Evolutionary conservation across 1,139 yeast genomes (phyloP).

Genomic region (Suhomyces yuchorum): DNA sequence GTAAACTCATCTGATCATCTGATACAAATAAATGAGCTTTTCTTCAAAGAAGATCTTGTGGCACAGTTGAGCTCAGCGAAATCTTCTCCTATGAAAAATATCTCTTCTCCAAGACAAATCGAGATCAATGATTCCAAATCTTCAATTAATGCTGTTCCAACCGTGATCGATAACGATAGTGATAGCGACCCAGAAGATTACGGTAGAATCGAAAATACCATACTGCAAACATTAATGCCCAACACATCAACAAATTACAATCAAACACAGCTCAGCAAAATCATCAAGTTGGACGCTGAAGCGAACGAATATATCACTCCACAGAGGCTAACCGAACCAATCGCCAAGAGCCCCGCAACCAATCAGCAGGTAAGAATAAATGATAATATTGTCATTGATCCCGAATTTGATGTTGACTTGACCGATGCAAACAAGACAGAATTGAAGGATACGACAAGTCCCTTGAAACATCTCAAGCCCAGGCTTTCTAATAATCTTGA

Average conservation of each 20-base stretch:
- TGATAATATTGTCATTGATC: constrained; percentile 17
- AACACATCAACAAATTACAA: constrained; percentile 17
- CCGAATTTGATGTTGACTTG: constrained; percentile 11
- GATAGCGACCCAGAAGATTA: constrained; percentile 30
- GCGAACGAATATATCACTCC: constrained; percentile 37
- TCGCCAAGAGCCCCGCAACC: constrained; percentile 43
- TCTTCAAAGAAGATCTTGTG: constrained; percentile 30
- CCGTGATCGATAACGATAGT: constrained; percentile 29
- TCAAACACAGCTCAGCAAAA: constrained; percentile 27
- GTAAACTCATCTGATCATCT: constrained; percentile 17
- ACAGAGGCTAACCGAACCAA: constrained; percentile 45
- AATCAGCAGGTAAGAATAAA: constrained; percentile 36
- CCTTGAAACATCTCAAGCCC: constrained; percentile 22
- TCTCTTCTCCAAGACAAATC: constrained; percentile 4
- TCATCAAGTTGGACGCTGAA: constrained; percentile 20
- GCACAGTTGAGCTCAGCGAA: constrained; percentile 22
- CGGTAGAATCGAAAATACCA: constrained; percentile 23
- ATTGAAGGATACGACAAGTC: constrained; percentile 27
- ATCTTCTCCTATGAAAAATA: constrained; percentile 17
- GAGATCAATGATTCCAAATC: neutral
- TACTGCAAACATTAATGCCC: constrained; percentile 26
- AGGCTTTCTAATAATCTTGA: neutral
- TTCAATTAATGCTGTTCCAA: constrained; percentile 3
- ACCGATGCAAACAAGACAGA: constrained; percentile 13
- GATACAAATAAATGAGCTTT: constrained; percentile 27